A percentile compares a stretch with the other conserved stretches of the same genome.
phyloP scores from a whole-genome alignment of 768 basidiomycete species.

The Naematelia encephala region DNA sequence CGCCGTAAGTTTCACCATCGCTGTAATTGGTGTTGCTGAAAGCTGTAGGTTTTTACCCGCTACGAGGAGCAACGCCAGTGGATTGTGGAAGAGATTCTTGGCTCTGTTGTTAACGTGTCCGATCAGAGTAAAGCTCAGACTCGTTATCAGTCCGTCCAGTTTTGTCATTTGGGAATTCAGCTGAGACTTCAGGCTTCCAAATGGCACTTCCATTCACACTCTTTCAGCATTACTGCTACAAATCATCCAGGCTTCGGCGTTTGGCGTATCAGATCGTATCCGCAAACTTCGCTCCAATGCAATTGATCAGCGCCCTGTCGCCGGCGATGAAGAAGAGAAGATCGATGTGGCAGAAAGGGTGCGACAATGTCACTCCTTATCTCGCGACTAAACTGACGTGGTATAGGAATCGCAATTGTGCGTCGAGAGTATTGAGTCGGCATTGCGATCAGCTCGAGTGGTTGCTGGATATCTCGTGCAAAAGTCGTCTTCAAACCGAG shows the following conservation, averaged over 20 bases:
- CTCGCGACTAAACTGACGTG: constrained; percentile 9
- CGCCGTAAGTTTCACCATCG: constrained; percentile 59
- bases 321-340: constrained; percentile 60
- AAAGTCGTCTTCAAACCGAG: constrained; percentile 61
- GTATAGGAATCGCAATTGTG: constrained; percentile 43
- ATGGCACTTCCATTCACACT: constrained; percentile 87
- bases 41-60: constrained; percentile 75
- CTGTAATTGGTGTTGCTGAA: constrained; percentile 3
- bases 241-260: constrained; percentile 91
- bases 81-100: constrained; percentile 97
- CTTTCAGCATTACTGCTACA: constrained; percentile 89
- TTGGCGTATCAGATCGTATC: constrained; percentile 62
- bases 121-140: constrained; percentile 86
- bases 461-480: constrained; percentile 71
- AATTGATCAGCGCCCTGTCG: constrained; percentile 58
- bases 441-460: constrained; percentile 77
- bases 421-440: constrained; percentile 54
- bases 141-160: constrained; percentile 65
- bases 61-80: constrained; percentile 80
- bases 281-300: constrained; percentile 48
- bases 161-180: not conserved
- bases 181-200: constrained; percentile 63
- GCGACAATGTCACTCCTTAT: constrained; percentile 19
- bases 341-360: constrained; percentile 58
- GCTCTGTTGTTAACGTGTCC: constrained; percentile 81